These are phyloP conservation scores for Musa itinerans DNA, from an alignment of 176 grass and related monocot species.

Conservation along the genomic window DNA sequence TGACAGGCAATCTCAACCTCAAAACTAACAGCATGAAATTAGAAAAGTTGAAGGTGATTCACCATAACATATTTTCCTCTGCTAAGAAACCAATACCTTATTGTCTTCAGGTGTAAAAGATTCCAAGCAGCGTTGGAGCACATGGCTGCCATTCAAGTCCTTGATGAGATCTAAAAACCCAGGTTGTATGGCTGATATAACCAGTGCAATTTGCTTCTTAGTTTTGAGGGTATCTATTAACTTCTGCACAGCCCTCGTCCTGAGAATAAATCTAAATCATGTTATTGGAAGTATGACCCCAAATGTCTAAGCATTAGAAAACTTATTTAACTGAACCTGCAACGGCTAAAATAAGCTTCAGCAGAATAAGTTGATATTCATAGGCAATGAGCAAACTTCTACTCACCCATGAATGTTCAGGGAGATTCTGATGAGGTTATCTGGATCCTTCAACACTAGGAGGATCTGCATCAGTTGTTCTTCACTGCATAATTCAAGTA, in stretches of 20 bases:
- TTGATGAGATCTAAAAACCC: slow-evolving; percentile 61
- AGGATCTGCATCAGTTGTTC: slow-evolving; percentile 48
- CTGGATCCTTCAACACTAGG: slow-evolving; percentile 37
- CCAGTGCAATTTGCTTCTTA: slow-evolving; percentile 36
- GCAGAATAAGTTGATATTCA: neutral
- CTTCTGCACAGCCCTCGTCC: slow-evolving; percentile 85
- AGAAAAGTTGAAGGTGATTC: too few species aligned
- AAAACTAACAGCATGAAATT: too few species aligned
- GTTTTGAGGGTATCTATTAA: slow-evolving; percentile 64
- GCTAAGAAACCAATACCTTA: slow-evolving; percentile 41
- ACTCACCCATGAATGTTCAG: slow-evolving; percentile 78
- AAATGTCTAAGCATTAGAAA: slow-evolving; percentile 1
- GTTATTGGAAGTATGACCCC: neutral
- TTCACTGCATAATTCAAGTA: slow-evolving; percentile 69
- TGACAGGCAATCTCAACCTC: too few species aligned
- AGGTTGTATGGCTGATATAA: slow-evolving; percentile 50
- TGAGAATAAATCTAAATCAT: slow-evolving; percentile 45
- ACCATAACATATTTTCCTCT: neutral
- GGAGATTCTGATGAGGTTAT: slow-evolving; percentile 42
- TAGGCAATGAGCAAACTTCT: neutral
- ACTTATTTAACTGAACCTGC: neutral
- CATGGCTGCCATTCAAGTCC: slow-evolving; percentile 85
- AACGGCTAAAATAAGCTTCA: neutral
- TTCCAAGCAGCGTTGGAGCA: slow-evolving; percentile 69
- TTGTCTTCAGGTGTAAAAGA: slow-evolving; percentile 63